phyloP scores from a whole-genome alignment of 192 early-diverging fungal genomes.

The Gonapodya prolifera region DNA sequence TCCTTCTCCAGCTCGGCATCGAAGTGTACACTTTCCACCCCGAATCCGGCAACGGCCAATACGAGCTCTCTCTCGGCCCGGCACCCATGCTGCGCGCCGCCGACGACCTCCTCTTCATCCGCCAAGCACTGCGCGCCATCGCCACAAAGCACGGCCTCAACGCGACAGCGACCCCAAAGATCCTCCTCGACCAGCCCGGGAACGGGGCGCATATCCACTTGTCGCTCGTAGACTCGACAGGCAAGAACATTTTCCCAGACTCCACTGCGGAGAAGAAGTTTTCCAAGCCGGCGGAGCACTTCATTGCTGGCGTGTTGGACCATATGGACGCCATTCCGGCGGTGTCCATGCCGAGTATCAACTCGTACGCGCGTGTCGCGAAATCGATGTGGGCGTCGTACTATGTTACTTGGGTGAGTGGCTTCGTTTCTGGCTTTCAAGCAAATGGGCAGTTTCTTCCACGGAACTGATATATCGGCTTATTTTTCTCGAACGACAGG shows the following conservation, averaged over 20 bases:
- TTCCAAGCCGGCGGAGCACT: neutral
- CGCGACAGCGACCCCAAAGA: neutral
- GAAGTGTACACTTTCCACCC: constrained; percentile 1
- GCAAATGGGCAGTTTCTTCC: too few relatives aligned
- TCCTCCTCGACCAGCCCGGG: neutral
- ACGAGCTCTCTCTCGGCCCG: neutral
- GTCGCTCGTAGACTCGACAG: neutral
- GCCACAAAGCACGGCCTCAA: neutral
- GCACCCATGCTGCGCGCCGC: constrained; percentile 5
- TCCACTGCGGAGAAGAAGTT: neutral
- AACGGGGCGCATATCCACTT: constrained; percentile 1
- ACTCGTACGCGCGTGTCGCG: neutral
- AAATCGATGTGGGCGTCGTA: neutral
- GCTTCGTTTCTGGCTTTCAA: too few relatives aligned
- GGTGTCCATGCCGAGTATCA: neutral
- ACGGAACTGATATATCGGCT: too few relatives aligned
- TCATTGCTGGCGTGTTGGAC: constrained; percentile 1
- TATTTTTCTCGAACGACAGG: neutral
- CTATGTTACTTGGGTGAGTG: neutral
- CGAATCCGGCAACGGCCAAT: neutral
- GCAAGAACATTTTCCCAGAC: constrained; percentile 2
- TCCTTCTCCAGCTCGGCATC: constrained; percentile 1
- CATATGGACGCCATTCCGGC: neutral
- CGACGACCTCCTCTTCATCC: constrained; percentile 1
- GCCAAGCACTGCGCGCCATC: neutral